Conservation (phyloP, 2,329 filamentous ascomycete species). For the Aspergillus felis region DNA sequence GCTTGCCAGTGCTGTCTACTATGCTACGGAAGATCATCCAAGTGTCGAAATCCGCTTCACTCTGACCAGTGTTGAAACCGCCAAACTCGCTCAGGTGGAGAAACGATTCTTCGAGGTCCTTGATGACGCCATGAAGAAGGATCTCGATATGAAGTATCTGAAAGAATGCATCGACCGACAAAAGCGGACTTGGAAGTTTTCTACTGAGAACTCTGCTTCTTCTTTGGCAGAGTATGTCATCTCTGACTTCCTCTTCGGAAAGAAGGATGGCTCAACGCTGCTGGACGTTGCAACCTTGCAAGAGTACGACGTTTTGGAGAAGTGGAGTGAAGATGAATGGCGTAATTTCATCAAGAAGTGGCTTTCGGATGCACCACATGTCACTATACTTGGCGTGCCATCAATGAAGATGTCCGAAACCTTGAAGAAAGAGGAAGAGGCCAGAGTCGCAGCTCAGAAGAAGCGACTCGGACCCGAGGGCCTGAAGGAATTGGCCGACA, state of each 20-base stretch:
- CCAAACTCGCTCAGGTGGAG: conserved; percentile 78
- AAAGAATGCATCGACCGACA: conserved; percentile 81
- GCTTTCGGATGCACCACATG: conserved; percentile 78
- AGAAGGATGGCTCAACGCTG: conserved; percentile 74
- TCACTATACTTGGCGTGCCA: conserved; percentile 84
- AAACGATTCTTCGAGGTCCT: conserved; percentile 80
- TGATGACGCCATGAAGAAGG: conserved; percentile 69
- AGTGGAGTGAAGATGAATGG: conserved; percentile 84
- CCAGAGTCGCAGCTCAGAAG: conserved; percentile 73
- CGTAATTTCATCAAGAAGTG: conserved; percentile 74
- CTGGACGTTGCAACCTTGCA: conserved; percentile 51
- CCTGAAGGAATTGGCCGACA: conserved; percentile 67
- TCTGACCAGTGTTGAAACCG: conserved; percentile 80
- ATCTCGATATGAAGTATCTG: conserved; percentile 86
- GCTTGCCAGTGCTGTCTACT: conserved; percentile 79
- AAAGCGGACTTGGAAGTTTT: conserved; percentile 74
- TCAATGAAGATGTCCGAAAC: conserved; percentile 74
- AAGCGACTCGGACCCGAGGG: conserved; percentile 77
- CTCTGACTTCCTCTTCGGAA: conserved; percentile 86
- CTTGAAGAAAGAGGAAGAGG: conserved; percentile 76
- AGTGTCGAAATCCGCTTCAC: conserved; percentile 82
- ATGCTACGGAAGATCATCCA: conserved; percentile 73
- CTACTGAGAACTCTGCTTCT: conserved; percentile 73
- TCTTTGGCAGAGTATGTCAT: conserved; percentile 85
- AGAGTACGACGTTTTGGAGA: conserved; percentile 64